These are phyloP conservation scores for Pleoardoris graminearum DNA, from an alignment of 2,329 filamentous ascomycete species.

Conservation along the genomic window DNA sequence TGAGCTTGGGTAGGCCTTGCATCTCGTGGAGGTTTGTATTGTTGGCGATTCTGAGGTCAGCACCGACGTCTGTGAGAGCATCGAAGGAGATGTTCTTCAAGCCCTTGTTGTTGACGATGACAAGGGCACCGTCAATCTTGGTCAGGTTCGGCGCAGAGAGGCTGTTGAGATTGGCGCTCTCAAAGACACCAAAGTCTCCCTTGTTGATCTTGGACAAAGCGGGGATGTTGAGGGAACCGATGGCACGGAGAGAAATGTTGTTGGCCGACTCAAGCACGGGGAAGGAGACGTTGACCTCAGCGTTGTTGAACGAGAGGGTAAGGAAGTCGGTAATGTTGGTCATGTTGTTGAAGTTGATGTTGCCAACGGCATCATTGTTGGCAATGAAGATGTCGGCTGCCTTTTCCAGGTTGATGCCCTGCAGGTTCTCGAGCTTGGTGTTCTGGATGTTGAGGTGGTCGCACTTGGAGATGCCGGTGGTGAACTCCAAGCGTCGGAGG, in stretches of 20 bases:
- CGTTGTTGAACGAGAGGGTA: slow-evolving; percentile 79
- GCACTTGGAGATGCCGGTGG: slow-evolving; percentile 68
- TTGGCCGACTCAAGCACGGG: slow-evolving; percentile 76
- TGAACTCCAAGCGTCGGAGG: slow-evolving; percentile 63
- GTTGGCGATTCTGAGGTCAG: slow-evolving; percentile 85
- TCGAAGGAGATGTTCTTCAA: slow-evolving; percentile 77
- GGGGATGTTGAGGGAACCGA: slow-evolving; percentile 73
- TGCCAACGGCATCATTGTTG: slow-evolving; percentile 72
- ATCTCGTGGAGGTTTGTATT: slow-evolving; percentile 75
- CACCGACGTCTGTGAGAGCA: slow-evolving; percentile 67
- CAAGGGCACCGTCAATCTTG: slow-evolving; percentile 60
- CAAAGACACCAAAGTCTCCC: slow-evolving; percentile 77
- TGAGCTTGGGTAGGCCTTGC: slow-evolving; percentile 68
- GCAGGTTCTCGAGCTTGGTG: slow-evolving; percentile 77
- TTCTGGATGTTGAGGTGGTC: slow-evolving; percentile 76
- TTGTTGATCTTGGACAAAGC: slow-evolving; percentile 73
- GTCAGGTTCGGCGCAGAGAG: slow-evolving; percentile 73
- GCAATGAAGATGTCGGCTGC: slow-evolving; percentile 77
- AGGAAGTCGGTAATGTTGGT: slow-evolving; percentile 72
- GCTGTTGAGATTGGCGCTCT: slow-evolving; percentile 65
- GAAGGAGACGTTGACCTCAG: slow-evolving; percentile 71
- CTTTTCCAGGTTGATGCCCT: slow-evolving; percentile 78
- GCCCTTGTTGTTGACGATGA: slow-evolving; percentile 60
- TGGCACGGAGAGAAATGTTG: slow-evolving; percentile 82
- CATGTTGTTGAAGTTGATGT: slow-evolving; percentile 76